Conservation (phyloP, 192 early-diverging fungal genomes). For the Geosiphon pyriformis region DNA sequence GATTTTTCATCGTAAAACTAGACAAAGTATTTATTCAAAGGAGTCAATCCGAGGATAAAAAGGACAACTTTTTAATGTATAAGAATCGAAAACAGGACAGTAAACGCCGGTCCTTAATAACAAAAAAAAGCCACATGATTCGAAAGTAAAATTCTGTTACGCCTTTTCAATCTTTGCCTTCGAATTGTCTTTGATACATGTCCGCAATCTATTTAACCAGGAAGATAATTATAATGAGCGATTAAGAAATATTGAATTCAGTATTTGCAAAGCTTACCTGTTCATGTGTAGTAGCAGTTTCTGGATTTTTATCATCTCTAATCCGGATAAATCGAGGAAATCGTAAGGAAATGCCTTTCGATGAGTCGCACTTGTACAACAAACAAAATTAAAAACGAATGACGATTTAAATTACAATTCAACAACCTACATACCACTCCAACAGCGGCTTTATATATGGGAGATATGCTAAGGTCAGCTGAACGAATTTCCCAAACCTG, state of each 20-base stretch:
- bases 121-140: too few relatives aligned
- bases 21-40: too few relatives aligned
- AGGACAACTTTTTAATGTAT: too few relatives aligned
- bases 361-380: slow-evolving; percentile 55
- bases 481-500: slow-evolving; percentile 96
- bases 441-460: slow-evolving; percentile 84
- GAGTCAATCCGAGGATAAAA: too few relatives aligned
- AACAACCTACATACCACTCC: slow-evolving; percentile 56
- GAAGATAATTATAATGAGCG: background rate
- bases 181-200: slow-evolving; percentile 5
- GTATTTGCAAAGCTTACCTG: slow-evolving; percentile 50
- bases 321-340: slow-evolving; percentile 96
- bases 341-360: slow-evolving; percentile 92
- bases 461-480: slow-evolving; percentile 95
- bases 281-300: slow-evolving; percentile 84
- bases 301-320: slow-evolving; percentile 91
- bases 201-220: slow-evolving; percentile 3
- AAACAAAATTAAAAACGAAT: slow-evolving; percentile 20
- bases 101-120: too few relatives aligned
- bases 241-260: background rate
- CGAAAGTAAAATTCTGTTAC: too few relatives aligned
- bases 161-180: slow-evolving; percentile 1
- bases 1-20: too few relatives aligned
- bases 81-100: too few relatives aligned
- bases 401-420: background rate